Base-by-base conservation (phyloP, 1,139 yeast species). In the Diutina pseudorugosa region DNA sequence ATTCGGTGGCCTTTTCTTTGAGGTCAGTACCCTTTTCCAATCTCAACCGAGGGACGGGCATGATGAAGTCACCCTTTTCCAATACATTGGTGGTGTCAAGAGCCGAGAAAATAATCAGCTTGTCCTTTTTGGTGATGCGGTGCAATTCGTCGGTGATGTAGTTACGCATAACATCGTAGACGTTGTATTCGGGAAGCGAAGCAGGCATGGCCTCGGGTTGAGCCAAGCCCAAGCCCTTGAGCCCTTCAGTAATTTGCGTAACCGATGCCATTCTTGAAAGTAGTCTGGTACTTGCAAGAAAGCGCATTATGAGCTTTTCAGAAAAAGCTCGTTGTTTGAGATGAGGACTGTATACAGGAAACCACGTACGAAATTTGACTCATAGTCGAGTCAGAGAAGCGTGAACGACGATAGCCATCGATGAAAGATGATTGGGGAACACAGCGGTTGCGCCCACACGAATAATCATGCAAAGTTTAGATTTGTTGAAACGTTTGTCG, bases 21-120 rank as follows among this genome's bases (percentile, higher is more conserved):
- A 95, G 94, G 59, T 86, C 85, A 52, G 81, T 73, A 50, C 95
- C 96, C 71, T 91, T 90, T 30, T 30, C 36, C 60, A 90, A 75
- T 71, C 97, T 82, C 65, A 93, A 79, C 67, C 98, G 82, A 61
- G 98, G 98, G 51, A 93, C 77, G 47, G 99, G 98, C 55, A 93
- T 80, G 59, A 91, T 77, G 63, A 93, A 77, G 67, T 93, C 99
- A 62, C 98, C 98, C 65, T 94, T 86, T 55, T 89, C 97, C 59
- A 86, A 70, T 50, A 91, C 83, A 58, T 79, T 76, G 43, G 97
- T 90, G 74, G 94, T 82, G 69, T 93, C 98, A 63, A 93, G 78
- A 50, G 96, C 90, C 56, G 90, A 87, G 69, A 77, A 89, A 58
- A 91, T 87, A 52, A 87, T 67, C 12, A 73, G 71, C 56, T 78